phyloP scores from a whole-genome alignment of 352 stramenopile species.

The Pythium phragmiticola region DNA sequence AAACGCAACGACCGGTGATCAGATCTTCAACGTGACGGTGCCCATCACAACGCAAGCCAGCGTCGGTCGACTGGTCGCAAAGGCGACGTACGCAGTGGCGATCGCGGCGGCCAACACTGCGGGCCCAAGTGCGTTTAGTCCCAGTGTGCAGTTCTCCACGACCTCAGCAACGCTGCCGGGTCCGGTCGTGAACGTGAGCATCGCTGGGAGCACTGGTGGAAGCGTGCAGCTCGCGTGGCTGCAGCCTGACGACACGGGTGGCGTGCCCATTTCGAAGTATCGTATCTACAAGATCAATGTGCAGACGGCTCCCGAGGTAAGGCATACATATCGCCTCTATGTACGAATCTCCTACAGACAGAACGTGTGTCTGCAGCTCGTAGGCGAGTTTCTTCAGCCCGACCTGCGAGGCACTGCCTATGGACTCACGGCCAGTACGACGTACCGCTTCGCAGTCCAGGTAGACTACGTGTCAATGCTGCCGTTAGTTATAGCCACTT shows the following conservation, averaged over 20 bases:
- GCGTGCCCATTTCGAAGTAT: slow-evolving; percentile 58
- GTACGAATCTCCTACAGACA: not conserved
- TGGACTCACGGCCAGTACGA: slow-evolving; percentile 31
- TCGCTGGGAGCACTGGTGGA: slow-evolving; percentile 34
- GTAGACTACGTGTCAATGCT: slow-evolving; percentile 21
- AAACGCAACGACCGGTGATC: not conserved
- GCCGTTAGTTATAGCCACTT: too few relatives aligned
- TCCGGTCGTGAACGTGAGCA: slow-evolving; percentile 13
- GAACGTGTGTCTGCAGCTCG: slow-evolving; percentile 4
- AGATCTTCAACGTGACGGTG: slow-evolving; percentile 19
- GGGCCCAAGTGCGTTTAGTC: slow-evolving; percentile 39
- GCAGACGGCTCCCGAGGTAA: slow-evolving; percentile 10
- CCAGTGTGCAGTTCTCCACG: slow-evolving; percentile 37
- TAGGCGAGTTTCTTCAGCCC: slow-evolving; percentile 16
- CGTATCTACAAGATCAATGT: slow-evolving; percentile 37
- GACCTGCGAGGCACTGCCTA: slow-evolving; percentile 1
- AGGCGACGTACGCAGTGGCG: slow-evolving; percentile 38
- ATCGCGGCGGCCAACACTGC: slow-evolving; percentile 38
- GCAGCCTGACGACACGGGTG: slow-evolving; percentile 46
- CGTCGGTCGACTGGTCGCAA: slow-evolving; percentile 36
- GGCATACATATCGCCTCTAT: not conserved
- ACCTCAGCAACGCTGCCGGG: slow-evolving; percentile 38
- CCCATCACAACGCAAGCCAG: not conserved
- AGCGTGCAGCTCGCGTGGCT: slow-evolving; percentile 42
- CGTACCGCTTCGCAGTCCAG: slow-evolving; percentile 52